phyloP scores from a whole-genome alignment of 2,329 filamentous ascomycete species.

The Talaromyces islandicus region DNA sequence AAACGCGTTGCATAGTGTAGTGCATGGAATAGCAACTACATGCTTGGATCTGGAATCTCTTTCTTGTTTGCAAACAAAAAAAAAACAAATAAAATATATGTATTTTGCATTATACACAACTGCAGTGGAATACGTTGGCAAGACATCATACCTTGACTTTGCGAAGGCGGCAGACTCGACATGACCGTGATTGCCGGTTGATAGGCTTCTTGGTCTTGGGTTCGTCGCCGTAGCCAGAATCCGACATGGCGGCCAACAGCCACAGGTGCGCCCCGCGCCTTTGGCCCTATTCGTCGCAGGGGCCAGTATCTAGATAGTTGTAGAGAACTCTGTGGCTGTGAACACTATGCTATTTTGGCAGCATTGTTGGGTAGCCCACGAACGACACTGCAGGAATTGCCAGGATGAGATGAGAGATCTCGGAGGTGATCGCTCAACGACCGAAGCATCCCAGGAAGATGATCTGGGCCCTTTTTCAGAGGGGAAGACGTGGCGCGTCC shows the following conservation, averaged over 20 bases:
- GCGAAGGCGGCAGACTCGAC: conserved; percentile 31
- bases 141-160: conserved; percentile 31
- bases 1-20: not conserved
- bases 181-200: conserved; percentile 31
- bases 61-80: not conserved
- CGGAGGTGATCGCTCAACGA: conserved; percentile 8
- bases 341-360: not conserved
- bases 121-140: conserved; percentile 6
- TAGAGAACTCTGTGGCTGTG: conserved; percentile 1
- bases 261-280: conserved; percentile 5
- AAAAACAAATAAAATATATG: not conserved
- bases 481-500: not conserved
- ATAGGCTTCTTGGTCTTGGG: conserved; percentile 16
- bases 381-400: conserved; percentile 4
- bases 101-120: conserved; percentile 2
- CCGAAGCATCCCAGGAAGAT: not conserved
- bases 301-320: not conserved
- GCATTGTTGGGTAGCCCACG: conserved; percentile 5
- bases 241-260: conserved; percentile 5
- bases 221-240: conserved; percentile 4
- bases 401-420: conserved; percentile 8
- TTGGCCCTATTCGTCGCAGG: not conserved
- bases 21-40: not conserved
- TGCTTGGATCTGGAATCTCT: not conserved
- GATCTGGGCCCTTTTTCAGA: conserved; percentile 10